phyloP scores from a whole-genome alignment of 768 basidiomycete species.

The Mycena polygramma region DNA sequence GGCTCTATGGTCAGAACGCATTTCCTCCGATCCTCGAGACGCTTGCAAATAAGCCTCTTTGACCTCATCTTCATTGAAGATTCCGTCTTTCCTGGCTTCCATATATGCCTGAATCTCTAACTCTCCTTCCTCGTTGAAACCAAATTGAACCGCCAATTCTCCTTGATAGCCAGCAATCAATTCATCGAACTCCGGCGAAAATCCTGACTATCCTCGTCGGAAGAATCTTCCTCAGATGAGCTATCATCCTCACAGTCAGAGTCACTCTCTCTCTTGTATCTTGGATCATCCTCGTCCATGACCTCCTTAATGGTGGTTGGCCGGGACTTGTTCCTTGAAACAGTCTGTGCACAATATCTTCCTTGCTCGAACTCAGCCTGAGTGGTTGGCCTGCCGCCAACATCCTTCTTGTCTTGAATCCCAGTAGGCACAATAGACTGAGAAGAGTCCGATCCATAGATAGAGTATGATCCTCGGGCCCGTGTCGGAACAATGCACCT shows the following conservation, averaged over 20 bases:
- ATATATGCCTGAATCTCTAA: constrained; percentile 20
- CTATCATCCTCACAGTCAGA: no score
- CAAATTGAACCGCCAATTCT: not conserved
- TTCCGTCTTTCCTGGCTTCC: not conserved
- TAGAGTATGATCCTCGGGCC: not conserved
- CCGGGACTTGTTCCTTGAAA: not conserved
- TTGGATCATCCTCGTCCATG: not conserved
- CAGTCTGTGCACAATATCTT: not conserved
- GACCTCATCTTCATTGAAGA: not conserved
- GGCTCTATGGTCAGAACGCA: not conserved
- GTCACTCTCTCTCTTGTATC: no score
- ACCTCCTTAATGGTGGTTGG: not conserved
- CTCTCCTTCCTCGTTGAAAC: not conserved
- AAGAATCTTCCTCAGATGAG: no score
- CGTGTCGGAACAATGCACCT: not conserved
- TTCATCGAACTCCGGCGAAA: not conserved
- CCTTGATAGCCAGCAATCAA: not conserved
- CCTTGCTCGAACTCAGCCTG: no score
- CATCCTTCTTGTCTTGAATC: no score
- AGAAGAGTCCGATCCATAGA: no score
- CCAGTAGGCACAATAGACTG: no score
- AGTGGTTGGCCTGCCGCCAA: no score
- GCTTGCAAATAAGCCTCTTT: not conserved
- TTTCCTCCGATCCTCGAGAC: not conserved
- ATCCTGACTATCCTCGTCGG: not conserved